Conservation (phyloP, 163 green algal species). For the Volvox carteri region DNA sequence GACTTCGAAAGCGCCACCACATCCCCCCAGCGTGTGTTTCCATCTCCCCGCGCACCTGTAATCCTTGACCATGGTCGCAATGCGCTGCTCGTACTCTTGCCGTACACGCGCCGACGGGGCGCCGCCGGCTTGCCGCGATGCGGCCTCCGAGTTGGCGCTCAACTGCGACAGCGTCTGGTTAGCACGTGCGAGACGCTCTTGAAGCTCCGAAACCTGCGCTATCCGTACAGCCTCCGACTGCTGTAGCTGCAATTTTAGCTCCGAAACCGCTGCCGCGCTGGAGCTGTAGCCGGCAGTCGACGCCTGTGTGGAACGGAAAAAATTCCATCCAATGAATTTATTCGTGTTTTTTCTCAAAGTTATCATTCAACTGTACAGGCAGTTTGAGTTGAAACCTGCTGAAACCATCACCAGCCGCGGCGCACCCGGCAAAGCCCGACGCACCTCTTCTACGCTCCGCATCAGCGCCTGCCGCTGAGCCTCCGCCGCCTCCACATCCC, state of each 20-base stretch:
- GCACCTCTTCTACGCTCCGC: not conserved
- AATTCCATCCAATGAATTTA: no score
- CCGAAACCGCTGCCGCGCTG: not conserved
- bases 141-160: not conserved
- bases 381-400: no score
- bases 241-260: conserved; percentile 26
- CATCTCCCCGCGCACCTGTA: conserved; percentile 10
- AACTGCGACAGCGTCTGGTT: not conserved
- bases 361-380: no score
- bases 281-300: not conserved
- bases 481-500: conserved; percentile 20
- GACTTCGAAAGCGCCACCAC: no score
- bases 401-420: no score
- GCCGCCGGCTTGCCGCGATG: not conserved
- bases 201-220: conserved; percentile 47
- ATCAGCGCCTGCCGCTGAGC: conserved; percentile 27
- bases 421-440: not conserved
- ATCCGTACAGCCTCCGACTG: conserved; percentile 37
- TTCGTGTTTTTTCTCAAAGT: no score
- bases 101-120: not conserved
- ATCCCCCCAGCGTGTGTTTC: no score
- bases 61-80: conserved; percentile 27
- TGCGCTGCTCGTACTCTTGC: conserved; percentile 45
- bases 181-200: conserved; percentile 15
- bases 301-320: not conserved